Evolutionary conservation across 73 alveolate species (phyloP).

Genomic region (Durusdinium trenchii): DNA sequence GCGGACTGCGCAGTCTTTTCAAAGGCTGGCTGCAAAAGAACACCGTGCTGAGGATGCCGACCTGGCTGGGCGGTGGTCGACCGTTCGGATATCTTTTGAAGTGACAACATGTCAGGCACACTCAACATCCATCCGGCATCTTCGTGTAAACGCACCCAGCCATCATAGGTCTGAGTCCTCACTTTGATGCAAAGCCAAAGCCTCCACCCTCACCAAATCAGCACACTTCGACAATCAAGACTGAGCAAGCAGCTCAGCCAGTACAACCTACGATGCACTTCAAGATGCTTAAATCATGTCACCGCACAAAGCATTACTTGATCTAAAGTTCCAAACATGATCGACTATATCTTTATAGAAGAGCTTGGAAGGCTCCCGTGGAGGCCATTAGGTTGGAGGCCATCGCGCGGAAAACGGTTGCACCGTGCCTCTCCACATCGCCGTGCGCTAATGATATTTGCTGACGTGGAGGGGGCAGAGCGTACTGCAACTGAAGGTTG

Average conservation of each 20-base stretch:
- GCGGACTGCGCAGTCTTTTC: too few relatives aligned
- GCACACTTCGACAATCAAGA: background rate
- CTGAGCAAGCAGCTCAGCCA: conserved; percentile 40
- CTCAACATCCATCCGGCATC: conserved; percentile 87
- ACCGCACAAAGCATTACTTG: background rate
- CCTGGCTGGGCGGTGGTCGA: conserved; percentile 12
- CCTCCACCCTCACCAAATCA: too few relatives aligned
- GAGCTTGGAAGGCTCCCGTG: background rate
- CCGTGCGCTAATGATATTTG: conserved; percentile 88
- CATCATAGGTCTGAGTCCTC: conserved; percentile 67
- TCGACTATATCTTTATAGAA: background rate
- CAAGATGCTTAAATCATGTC: background rate
- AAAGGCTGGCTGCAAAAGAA: conserved; percentile 70
- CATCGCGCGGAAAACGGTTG: too few relatives aligned
- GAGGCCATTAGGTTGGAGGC: too few relatives aligned
- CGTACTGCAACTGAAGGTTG: conserved; percentile 84
- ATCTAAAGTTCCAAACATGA: too few relatives aligned
- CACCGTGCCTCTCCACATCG: conserved; percentile 60
- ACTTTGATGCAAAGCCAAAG: too few relatives aligned
- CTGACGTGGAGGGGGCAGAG: conserved; percentile 75
- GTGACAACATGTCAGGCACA: conserved; percentile 29
- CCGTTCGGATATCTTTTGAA: background rate
- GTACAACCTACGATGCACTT: too few relatives aligned
- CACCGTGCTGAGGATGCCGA: conserved; percentile 82
- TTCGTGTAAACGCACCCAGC: conserved; percentile 75